A percentile compares a stretch with the other conserved stretches of the same genome.
Evolutionary conservation across 805 yeast species (phyloP).

Genomic region (Ogataea paradorogensis): DNA sequence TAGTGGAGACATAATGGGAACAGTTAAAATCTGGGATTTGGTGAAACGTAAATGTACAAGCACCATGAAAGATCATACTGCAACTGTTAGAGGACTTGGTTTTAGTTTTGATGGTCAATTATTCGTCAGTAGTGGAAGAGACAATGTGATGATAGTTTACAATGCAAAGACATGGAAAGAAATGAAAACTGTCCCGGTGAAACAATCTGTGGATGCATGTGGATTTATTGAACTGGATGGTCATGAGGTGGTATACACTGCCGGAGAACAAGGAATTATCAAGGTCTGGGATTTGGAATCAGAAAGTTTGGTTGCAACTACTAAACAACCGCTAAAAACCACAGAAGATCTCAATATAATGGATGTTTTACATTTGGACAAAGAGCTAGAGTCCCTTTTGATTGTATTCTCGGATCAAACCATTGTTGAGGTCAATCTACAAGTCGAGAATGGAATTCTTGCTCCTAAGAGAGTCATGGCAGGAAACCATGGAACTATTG

Average conservation of each 20-base stretch:
- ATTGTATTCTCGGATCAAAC: slow-evolving; percentile 84
- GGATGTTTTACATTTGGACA: slow-evolving; percentile 42
- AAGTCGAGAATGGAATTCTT: slow-evolving; percentile 33
- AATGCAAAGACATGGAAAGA: slow-evolving; percentile 51
- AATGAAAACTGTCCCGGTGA: slow-evolving; percentile 64
- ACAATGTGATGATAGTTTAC: slow-evolving; percentile 66
- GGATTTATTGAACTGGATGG: slow-evolving; percentile 48
- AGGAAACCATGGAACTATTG: slow-evolving; percentile 94
- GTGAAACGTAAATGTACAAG: slow-evolving; percentile 70
- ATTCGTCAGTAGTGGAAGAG: slow-evolving; percentile 86
- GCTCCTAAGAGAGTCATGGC: slow-evolving; percentile 59
- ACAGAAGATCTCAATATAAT: slow-evolving; percentile 72
- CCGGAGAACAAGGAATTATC: slow-evolving; percentile 74
- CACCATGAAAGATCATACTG: slow-evolving; percentile 66
- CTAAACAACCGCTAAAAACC: slow-evolving; percentile 49
- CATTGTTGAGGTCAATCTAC: slow-evolving; percentile 36
- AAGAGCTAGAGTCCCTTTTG: slow-evolving; percentile 38
- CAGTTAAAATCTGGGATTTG: slow-evolving; percentile 57
- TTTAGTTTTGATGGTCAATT: slow-evolving; percentile 51
- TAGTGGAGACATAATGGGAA: slow-evolving; percentile 62
- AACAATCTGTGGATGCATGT: slow-evolving; percentile 68
- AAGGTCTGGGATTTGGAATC: slow-evolving; percentile 57
- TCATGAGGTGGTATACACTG: slow-evolving; percentile 53
- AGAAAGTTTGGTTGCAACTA: slow-evolving; percentile 45
- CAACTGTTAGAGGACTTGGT: slow-evolving; percentile 84